Evolutionary conservation across 106 monocot species (phyloP).

Genomic region (Dendrobium catenatum): DNA sequence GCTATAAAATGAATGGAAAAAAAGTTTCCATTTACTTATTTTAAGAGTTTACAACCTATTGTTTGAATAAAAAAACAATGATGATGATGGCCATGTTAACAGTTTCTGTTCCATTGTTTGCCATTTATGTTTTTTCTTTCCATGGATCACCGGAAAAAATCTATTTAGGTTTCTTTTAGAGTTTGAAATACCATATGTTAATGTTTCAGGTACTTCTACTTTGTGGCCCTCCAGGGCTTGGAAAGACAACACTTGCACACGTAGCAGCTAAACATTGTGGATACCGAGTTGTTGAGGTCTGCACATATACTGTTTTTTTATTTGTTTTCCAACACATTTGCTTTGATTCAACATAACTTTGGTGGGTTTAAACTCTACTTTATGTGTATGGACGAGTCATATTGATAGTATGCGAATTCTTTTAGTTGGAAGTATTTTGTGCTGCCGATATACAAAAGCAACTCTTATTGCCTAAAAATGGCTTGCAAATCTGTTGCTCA

Average conservation of each 20-base stretch:
- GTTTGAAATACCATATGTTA: conserved; percentile 4
- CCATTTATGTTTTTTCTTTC: conserved; percentile 1
- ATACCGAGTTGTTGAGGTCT: conserved; percentile 93
- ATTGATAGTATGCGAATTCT: not conserved
- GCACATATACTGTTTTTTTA: not conserved
- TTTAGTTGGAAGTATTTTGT: not conserved
- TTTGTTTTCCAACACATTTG: not conserved
- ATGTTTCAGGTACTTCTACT: conserved; percentile 74
- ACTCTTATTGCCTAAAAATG: not conserved
- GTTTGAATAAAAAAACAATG: not conserved
- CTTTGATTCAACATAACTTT: not conserved
- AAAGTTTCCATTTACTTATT: not conserved
- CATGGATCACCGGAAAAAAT: not conserved
- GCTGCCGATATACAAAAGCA: not conserved
- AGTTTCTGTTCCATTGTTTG: not conserved
- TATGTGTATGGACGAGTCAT: not conserved
- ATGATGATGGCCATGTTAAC: not conserved
- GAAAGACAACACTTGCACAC: conserved; percentile 97
- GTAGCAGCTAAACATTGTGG: conserved; percentile 95
- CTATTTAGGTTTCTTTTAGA: not conserved
- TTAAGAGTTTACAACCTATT: not conserved
- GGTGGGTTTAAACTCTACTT: not conserved
- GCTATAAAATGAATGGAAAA: not conserved
- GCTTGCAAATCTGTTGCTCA: not conserved
- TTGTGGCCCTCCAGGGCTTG: conserved; percentile 97